Base-by-base conservation (phyloP, 2,329 filamentous ascomycete genomes). In the Aspergillus persii region DNA sequence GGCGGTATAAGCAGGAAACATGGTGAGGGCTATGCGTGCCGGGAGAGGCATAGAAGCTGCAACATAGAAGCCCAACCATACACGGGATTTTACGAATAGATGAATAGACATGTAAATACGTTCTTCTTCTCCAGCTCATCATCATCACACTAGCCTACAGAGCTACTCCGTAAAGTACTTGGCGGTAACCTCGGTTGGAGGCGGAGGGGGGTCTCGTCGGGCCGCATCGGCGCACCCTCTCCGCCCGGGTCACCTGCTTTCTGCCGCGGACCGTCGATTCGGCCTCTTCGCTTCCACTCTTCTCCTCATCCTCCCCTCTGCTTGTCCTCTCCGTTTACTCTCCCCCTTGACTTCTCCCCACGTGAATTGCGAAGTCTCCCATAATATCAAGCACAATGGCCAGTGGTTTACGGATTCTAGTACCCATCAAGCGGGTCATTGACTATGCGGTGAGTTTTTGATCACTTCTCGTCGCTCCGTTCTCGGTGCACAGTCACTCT, bases 381-480 rank as follows among this genome's bases (percentile, higher is more conserved):
- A 56, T 31, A 49, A 27, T 46, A 56, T 55, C 31, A 41, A 23
- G 54, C 70, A 77, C 48, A 66, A 81, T 81, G 79, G 73, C 78
- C 50, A 79, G 74, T 56, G 74, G 74, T 56, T 79, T 92, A 69
- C 83, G 89, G 75, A 92, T 93, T 76, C 83, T 93, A 63, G 89
- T 93, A 3, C 90, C 90, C 76, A 81, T 93, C 51, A 93, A 93
- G 81, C 82, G 90, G 86, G 90, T 93, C 53, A 92, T 93, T 81
- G 90, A 93, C 84, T 92, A 91, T 84, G 89, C 90, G 69, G 89
- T 92, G 80, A 74, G 86, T 79, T 59, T 44, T 59, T 57, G 63
- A 60, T 52, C 54, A 36, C 31, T 36, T 31, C 36, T 50, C 41
- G 54, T 27, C 55, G 48, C 63, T 66, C 66, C 64, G 64, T 62